phyloP scores from a whole-genome alignment of 1,284 basidiomycete species.

The Sphaerobolus stellatus region DNA sequence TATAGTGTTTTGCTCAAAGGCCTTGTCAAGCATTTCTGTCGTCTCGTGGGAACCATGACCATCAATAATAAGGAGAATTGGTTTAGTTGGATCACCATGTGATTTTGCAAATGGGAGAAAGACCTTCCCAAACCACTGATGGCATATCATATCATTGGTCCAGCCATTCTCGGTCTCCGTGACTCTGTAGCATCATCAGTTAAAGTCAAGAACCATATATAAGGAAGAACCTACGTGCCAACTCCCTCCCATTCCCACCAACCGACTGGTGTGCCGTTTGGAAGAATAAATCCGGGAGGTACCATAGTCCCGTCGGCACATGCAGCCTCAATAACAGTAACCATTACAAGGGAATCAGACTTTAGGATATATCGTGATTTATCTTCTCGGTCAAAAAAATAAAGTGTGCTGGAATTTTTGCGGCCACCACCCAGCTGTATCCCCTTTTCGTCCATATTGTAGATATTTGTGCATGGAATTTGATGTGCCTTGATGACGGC shows the following conservation, averaged over 20 bases:
- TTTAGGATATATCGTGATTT: slow-evolving; percentile 15
- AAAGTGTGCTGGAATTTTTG: slow-evolving; percentile 8
- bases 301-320: slow-evolving; percentile 33
- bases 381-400: slow-evolving; percentile 15
- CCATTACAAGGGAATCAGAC: slow-evolving; percentile 24
- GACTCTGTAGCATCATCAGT: slow-evolving; percentile 21
- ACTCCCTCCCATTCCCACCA: slow-evolving; percentile 22
- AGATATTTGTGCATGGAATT: slow-evolving; percentile 29
- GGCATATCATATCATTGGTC: slow-evolving; percentile 38
- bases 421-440: slow-evolving; percentile 33
- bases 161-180: slow-evolving; percentile 36
- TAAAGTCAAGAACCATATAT: not conserved
- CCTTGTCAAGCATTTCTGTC: slow-evolving; percentile 4
- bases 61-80: slow-evolving; percentile 40
- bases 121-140: slow-evolving; percentile 33
- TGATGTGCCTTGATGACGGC: slow-evolving; percentile 21
- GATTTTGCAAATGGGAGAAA: slow-evolving; percentile 32
- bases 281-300: slow-evolving; percentile 31
- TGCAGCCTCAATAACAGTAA: slow-evolving; percentile 36
- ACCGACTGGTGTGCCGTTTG: slow-evolving; percentile 24
- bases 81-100: slow-evolving; percentile 22
- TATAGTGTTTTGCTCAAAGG: not conserved
- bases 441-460: slow-evolving; percentile 42
- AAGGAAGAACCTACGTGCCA: slow-evolving; percentile 11
- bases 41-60: slow-evolving; percentile 40